Base-by-base conservation (phyloP, 108 stramenopile genomes). In the Cyclotella atomus region DNA sequence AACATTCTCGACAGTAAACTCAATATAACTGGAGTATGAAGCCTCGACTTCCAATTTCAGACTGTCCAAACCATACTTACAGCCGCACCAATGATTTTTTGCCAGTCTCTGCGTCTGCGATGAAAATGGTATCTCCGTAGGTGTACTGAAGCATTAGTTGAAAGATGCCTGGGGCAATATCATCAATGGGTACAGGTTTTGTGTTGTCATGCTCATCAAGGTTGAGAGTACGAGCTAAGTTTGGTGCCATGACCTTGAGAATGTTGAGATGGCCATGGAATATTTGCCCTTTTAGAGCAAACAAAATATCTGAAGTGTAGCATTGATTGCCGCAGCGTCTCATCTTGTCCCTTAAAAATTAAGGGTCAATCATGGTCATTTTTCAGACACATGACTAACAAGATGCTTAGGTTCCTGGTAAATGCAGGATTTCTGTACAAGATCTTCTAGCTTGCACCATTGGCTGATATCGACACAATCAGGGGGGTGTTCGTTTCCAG, bases 1-100 rank as follows among this genome's bases (percentile, higher is more conserved):
- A n/a, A n/a, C 6, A 56, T 56, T 56, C 5, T 56, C 55, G 12
- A 56, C 12, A 12, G 55, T 56, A 19, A 56, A 4, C 5, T 24
- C 29, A 19, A 28, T 9, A 16, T 28, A 16, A 7, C 19, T 56
- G 6, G 21, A 2, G n/a, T 60, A 36, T 2, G 2, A 38, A 6
- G 6, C n/a, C 34, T 60, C 59, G 12, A 34, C 59, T 36, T 60
- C 32, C 33, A 60, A 7, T 38, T 60, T 60, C n/a, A 60, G 59
- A 36, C 10, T n/a, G 10, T 19, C 34, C 10, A 60, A 32, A 9
- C 35, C 34, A 36, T 36, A 60, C 20, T 38, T 60, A n/a, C 59
- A 10, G 59, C 59, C 3, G 34, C 32, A 36, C 36, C 35, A 20
- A 60, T 49, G n/a, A 49, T 19, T n/a, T 17, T 49, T 19, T 49